Evolutionary conservation across 2,329 filamentous ascomycete species (phyloP).

Genomic region (Aspergillus flavus): DNA sequence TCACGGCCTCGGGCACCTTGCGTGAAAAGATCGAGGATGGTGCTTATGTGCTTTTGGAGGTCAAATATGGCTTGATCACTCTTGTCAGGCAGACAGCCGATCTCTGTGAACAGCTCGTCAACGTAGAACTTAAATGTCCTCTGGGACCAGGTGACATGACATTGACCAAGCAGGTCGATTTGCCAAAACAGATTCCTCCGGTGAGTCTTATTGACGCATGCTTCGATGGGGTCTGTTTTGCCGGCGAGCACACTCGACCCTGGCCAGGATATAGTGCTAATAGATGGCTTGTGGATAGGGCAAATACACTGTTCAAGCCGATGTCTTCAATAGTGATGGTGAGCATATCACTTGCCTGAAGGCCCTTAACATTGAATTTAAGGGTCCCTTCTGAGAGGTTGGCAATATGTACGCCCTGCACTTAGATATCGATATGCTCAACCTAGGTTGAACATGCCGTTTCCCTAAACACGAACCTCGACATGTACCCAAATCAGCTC

Average conservation of each 20-base stretch:
- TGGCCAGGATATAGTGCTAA: neutral
- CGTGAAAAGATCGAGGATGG: constrained; percentile 72
- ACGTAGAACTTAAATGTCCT: constrained; percentile 88
- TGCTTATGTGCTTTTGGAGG: constrained; percentile 77
- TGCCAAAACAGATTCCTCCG: constrained; percentile 85
- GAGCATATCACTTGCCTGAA: constrained; percentile 84
- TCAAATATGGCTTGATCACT: constrained; percentile 93
- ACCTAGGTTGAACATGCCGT: neutral
- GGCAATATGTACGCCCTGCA: neutral
- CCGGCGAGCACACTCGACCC: neutral
- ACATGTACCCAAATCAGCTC: neutral
- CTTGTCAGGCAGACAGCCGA: constrained; percentile 80
- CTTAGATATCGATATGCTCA: neutral
- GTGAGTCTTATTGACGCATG: constrained; percentile 57
- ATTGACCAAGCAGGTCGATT: constrained; percentile 78
- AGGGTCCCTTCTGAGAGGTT: constrained; percentile 13
- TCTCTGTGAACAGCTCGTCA: constrained; percentile 84
- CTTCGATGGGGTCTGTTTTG: neutral
- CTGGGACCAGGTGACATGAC: constrained; percentile 75
- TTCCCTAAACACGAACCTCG: neutral
- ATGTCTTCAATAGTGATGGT: constrained; percentile 75
- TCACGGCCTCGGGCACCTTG: constrained; percentile 77
- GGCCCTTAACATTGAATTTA: constrained; percentile 53
- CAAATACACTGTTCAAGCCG: constrained; percentile 84
- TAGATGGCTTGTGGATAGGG: constrained; percentile 58